Percentiles rank a stretch among this genome's conserved stretches.
Conservation (phyloP, 2,329 filamentous ascomycete species). For the Diplodia sapinea region DNA sequence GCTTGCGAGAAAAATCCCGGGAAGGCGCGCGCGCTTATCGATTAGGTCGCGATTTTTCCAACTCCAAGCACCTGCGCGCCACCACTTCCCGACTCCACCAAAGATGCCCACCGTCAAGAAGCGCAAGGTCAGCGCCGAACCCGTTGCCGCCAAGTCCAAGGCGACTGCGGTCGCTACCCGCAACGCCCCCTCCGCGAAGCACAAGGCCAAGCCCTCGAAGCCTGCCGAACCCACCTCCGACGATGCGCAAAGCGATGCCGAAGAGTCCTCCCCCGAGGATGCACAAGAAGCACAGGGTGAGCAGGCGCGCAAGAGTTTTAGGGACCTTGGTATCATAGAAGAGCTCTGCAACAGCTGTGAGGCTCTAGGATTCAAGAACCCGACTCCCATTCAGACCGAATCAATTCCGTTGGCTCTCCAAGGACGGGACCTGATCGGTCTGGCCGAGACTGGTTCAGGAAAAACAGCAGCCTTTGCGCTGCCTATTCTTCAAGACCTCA, state of each 20-base stretch:
- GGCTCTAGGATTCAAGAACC: constrained; percentile 78
- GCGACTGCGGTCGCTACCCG: constrained; percentile 5
- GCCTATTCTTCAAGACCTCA: constrained; percentile 85
- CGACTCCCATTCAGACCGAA: constrained; percentile 87
- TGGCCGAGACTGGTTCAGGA: constrained; percentile 93
- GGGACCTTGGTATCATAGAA: constrained; percentile 79
- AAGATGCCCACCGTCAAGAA: constrained; percentile 52
- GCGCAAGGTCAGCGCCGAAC: constrained; percentile 46
- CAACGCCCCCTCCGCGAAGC: constrained; percentile 5
- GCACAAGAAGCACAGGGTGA: constrained; percentile 32
- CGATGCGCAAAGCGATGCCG: constrained; percentile 34
- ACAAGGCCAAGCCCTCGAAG: constrained; percentile 31
- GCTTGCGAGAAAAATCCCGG: constrained; percentile 27
- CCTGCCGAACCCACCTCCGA: constrained; percentile 35
- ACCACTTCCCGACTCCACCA: constrained; percentile 5
- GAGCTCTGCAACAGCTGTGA: constrained; percentile 88
- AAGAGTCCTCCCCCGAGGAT: constrained; percentile 37
- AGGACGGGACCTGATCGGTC: constrained; percentile 85
- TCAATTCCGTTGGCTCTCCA: constrained; percentile 81
- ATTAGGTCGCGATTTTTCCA: constrained; percentile 23
- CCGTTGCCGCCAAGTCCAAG: constrained; percentile 15
- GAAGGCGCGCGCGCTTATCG: constrained; percentile 28
- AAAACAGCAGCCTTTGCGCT: constrained; percentile 96
- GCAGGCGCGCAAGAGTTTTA: constrained; percentile 65
- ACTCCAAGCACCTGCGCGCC: neutral